Conservation (phyloP, 2,329 filamentous ascomycete genomes). For the Neurospora sp. region DNA sequence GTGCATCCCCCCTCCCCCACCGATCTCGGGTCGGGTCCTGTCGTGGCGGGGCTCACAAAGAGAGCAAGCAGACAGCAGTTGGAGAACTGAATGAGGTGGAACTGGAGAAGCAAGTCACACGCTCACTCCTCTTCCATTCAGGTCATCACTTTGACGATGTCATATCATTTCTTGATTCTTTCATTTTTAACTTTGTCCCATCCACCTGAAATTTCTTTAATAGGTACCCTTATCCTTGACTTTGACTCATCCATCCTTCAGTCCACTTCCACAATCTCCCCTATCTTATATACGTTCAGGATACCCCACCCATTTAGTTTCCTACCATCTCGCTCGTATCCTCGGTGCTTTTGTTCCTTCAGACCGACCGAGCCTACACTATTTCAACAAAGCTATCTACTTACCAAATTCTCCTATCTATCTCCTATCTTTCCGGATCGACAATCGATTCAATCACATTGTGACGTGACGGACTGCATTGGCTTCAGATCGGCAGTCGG, state of each 20-base stretch:
- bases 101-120: not conserved
- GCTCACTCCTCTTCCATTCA: not conserved
- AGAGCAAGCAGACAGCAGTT: not conserved
- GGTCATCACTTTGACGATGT: not conserved
- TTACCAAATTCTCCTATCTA: not conserved
- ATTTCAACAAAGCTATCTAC: not conserved
- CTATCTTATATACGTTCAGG: not conserved
- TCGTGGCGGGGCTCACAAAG: not conserved
- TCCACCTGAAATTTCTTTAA: not conserved
- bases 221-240: not conserved
- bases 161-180: not conserved
- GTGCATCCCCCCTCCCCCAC: not conserved
- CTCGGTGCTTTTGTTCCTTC: not conserved
- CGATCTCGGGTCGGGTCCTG: not conserved
- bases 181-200: not conserved
- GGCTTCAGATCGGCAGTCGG: not conserved
- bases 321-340: not conserved
- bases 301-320: not conserved
- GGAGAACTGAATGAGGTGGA: not conserved
- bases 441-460: not conserved
- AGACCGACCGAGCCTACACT: not conserved
- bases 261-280: not conserved
- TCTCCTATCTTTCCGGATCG: not conserved
- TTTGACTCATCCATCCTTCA: not conserved
- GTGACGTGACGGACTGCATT: not conserved